These are phyloP conservation scores for Fusarium nanum DNA, from an alignment of 2,329 filamentous ascomycete species.

Conservation along the genomic window DNA sequence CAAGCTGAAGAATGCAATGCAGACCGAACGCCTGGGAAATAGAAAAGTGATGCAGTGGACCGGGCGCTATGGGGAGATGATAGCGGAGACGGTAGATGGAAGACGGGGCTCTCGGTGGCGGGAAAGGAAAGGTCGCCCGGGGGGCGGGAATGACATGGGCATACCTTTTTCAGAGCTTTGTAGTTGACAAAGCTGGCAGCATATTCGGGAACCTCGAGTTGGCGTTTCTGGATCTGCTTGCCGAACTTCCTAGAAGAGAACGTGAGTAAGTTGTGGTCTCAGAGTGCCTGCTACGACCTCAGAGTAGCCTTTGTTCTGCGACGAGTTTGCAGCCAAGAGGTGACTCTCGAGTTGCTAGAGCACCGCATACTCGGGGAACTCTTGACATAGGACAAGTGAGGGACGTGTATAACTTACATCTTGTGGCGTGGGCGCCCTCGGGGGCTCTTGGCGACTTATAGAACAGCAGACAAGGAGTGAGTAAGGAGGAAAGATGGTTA, in stretches of 20 bases:
- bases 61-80: constrained; percentile 39
- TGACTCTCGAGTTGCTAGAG: constrained; percentile 12
- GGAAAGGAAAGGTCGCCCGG: constrained; percentile 34
- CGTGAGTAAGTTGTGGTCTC: constrained; percentile 25
- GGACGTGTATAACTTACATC: constrained; percentile 50
- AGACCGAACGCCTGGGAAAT: constrained; percentile 13
- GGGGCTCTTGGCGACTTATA: constrained; percentile 40
- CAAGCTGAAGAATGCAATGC: constrained; percentile 16
- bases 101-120: constrained; percentile 34
- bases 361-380: constrained; percentile 6
- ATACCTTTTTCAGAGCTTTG: constrained; percentile 97
- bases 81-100: constrained; percentile 37
- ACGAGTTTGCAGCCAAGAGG: constrained; percentile 6
- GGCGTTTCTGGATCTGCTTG: constrained; percentile 98
- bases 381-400: constrained; percentile 11
- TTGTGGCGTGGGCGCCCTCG: constrained; percentile 46
- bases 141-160: constrained; percentile 41
- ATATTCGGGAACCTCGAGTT: constrained; percentile 99
- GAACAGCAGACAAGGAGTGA: constrained; percentile 26
- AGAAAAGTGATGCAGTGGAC: constrained; percentile 31
- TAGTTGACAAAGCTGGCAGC: constrained; percentile 99
- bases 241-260: constrained; percentile 88
- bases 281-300: not conserved
- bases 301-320: constrained; percentile 2
- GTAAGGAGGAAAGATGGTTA: constrained; percentile 17